Evolutionary conservation across 495 filamentous ascomycete genomes (phyloP).

Genomic region (Podospora anserina): DNA sequence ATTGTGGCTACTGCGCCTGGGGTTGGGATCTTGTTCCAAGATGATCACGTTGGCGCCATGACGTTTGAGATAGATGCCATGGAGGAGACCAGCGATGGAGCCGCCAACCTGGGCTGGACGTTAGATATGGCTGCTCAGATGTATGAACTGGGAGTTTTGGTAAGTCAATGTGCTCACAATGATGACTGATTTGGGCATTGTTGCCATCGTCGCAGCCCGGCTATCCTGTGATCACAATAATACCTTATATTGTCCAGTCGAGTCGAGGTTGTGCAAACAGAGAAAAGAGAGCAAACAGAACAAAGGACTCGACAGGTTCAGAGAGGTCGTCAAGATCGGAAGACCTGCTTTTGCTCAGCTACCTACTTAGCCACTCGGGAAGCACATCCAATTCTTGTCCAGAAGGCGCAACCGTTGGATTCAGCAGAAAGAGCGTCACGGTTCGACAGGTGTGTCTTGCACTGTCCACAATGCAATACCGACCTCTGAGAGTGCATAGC

Average conservation of each 20-base stretch:
- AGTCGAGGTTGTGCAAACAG: background rate
- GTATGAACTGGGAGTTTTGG: background rate
- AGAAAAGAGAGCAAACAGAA: background rate
- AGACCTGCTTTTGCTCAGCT: too few relatives aligned
- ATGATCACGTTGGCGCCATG: conserved; percentile 43
- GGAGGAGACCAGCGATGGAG: conserved; percentile 38
- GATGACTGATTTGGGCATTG: conserved; percentile 13
- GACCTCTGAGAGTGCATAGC: too few relatives aligned
- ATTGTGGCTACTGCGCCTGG: conserved; percentile 43
- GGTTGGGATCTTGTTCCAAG: conserved; percentile 43
- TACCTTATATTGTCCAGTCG: background rate
- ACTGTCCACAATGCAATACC: too few relatives aligned
- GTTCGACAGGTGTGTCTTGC: too few relatives aligned
- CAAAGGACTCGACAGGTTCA: background rate
- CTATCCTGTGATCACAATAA: too few relatives aligned
- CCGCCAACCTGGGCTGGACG: conserved; percentile 31
- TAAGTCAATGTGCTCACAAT: conserved; percentile 9
- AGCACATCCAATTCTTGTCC: too few relatives aligned
- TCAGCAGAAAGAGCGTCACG: too few relatives aligned
- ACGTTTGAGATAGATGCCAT: conserved; percentile 41
- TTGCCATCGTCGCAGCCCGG: background rate
- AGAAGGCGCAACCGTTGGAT: too few relatives aligned
- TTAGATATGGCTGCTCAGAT: background rate
- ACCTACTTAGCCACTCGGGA: too few relatives aligned
- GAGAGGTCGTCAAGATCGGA: too few relatives aligned